Conservation (phyloP, 2,329 filamentous ascomycete species). For the Colletotrichum sp. region DNA sequence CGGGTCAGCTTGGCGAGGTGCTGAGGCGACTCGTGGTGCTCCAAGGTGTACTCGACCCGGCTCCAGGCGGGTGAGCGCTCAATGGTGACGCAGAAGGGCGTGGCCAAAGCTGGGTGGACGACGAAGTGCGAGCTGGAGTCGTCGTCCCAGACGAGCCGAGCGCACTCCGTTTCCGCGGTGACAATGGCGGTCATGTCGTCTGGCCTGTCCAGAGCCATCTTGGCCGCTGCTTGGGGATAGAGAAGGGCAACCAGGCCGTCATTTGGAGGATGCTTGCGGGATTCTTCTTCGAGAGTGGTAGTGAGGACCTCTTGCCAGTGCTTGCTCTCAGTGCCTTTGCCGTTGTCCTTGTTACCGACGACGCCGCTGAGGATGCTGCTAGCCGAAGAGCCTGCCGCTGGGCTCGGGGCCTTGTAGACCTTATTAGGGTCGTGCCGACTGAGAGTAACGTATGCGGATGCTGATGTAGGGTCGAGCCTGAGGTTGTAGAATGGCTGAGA, state of each 20-base stretch:
- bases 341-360: conserved; percentile 31
- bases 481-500: conserved; percentile 72
- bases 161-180: conserved; percentile 72
- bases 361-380: conserved; percentile 36
- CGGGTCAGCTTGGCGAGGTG: conserved; percentile 66
- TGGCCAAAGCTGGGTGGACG: conserved; percentile 67
- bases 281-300: conserved; percentile 63
- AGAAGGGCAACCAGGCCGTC: conserved; percentile 72
- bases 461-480: conserved; percentile 67
- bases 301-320: conserved; percentile 63
- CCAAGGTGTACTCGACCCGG: conserved; percentile 67
- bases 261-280: conserved; percentile 57
- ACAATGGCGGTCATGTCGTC: conserved; percentile 63
- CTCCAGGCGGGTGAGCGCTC: conserved; percentile 64
- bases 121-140: conserved; percentile 65
- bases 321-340: conserved; percentile 42
- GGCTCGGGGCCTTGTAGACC: conserved; percentile 52
- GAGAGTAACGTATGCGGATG: conserved; percentile 65
- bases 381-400: conserved; percentile 28
- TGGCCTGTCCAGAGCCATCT: conserved; percentile 65
- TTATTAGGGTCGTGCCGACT: conserved; percentile 66
- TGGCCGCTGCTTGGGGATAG: conserved; percentile 70
- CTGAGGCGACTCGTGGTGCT: conserved; percentile 66
- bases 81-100: conserved; percentile 66
- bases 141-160: conserved; percentile 74